Evolutionary conservation across 2,329 filamentous ascomycete genomes (phyloP).

Genomic region (Penicillium sp.): DNA sequence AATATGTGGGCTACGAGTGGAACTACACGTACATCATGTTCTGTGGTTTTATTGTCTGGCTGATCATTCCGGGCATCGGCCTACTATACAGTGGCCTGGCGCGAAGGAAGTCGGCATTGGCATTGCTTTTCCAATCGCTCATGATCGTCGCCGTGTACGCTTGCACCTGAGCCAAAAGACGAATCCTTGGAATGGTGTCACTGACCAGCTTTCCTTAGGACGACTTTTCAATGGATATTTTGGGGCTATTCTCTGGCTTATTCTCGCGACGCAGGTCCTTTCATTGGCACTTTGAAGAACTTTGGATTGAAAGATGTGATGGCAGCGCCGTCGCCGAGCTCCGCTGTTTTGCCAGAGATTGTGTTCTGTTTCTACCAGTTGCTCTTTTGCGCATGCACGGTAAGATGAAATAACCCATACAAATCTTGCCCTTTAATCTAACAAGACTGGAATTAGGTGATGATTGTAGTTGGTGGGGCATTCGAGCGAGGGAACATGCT

Average conservation of each 20-base stretch:
- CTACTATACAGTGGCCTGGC: constrained; percentile 64
- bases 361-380: constrained; percentile 66
- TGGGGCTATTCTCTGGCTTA: constrained; percentile 66
- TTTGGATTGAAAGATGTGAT: constrained; percentile 62
- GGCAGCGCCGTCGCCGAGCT: constrained; percentile 60
- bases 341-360: constrained; percentile 59
- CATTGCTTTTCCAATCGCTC: constrained; percentile 62
- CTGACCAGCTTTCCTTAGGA: constrained; percentile 9
- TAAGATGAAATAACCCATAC: constrained; percentile 11
- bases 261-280: constrained; percentile 58
- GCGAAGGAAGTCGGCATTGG: constrained; percentile 60
- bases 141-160: constrained; percentile 45
- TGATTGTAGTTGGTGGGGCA: constrained; percentile 64
- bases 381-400: constrained; percentile 55
- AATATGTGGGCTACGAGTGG: constrained; percentile 59
- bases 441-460: constrained; percentile 48
- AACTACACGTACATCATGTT: constrained; percentile 60
- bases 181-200: not conserved
- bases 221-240: constrained; percentile 58
- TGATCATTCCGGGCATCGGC: constrained; percentile 66
- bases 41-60: constrained; percentile 61
- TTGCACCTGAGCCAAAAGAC: constrained; percentile 6
- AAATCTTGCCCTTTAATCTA: not conserved
- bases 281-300: constrained; percentile 62
- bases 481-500: constrained; percentile 64